Evolutionary conservation across 2,329 filamentous ascomycete species (phyloP).

Genomic region (Madurella fahalii): DNA sequence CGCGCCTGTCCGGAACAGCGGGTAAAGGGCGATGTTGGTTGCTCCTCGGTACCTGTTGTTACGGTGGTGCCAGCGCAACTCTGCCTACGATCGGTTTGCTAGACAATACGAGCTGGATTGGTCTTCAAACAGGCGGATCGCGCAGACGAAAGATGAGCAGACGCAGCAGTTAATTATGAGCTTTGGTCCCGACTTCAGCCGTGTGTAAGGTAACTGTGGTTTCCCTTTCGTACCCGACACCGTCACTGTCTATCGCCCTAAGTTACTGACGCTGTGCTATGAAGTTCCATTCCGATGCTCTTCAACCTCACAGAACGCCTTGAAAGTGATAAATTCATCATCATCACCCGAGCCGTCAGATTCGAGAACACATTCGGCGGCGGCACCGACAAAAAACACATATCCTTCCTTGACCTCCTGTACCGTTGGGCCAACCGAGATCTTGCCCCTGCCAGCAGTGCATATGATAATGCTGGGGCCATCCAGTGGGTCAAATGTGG

Average conservation of each 20-base stretch:
- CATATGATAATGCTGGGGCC: conserved; percentile 93
- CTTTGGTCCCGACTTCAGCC: background rate
- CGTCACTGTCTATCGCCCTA: background rate
- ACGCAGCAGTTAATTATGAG: background rate
- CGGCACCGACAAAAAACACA: conserved; percentile 83
- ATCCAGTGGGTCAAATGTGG: conserved; percentile 79
- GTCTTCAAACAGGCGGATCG: background rate
- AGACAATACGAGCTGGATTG: background rate
- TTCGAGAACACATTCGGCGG: conserved; percentile 77
- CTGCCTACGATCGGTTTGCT: background rate
- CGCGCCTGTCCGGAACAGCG: conserved; percentile 7
- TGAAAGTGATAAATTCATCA: conserved; percentile 80
- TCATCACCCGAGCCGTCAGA: conserved; percentile 51
- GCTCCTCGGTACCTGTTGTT: too few relatives aligned
- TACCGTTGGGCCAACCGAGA: conserved; percentile 77
- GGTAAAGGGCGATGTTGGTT: conserved; percentile 4
- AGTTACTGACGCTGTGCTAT: conserved; percentile 3
- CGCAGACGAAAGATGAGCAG: too few relatives aligned
- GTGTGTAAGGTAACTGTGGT: too few relatives aligned
- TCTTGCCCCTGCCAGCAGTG: conserved; percentile 75
- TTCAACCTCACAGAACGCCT: conserved; percentile 86
- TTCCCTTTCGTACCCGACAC: background rate
- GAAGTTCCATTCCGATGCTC: conserved; percentile 40
- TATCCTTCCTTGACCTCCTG: conserved; percentile 70
- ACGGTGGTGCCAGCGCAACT: too few relatives aligned